These are phyloP conservation scores for Choiromyces venosus DNA, from an alignment of 495 filamentous ascomycete genomes.

Conservation along the genomic window DNA sequence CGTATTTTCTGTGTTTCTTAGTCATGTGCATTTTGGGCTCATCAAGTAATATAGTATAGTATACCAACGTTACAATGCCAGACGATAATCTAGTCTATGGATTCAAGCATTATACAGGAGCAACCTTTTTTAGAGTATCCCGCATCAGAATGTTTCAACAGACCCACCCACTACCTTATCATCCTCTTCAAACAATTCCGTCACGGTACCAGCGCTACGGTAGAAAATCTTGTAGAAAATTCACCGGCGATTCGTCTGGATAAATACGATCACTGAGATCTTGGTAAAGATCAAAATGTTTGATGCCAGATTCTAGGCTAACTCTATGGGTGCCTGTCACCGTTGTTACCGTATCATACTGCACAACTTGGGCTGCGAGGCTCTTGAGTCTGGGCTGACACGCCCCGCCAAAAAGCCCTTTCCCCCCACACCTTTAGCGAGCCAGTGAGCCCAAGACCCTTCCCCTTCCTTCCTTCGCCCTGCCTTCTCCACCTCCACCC, in stretches of 20 bases:
- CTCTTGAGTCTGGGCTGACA: slow-evolving; percentile 1
- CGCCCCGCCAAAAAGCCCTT: slow-evolving; percentile 15
- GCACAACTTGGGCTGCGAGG: slow-evolving; percentile 21
- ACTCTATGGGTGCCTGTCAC: not conserved
- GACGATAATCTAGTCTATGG: not conserved
- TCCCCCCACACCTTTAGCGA: slow-evolving; percentile 3
- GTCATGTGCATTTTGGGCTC: too few relatives aligned
- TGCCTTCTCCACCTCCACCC: slow-evolving; percentile 4
- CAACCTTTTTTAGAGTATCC: not conserved
- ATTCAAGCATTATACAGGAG: not conserved
- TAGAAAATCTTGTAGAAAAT: not conserved
- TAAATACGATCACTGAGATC: not conserved
- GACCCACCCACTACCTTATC: not conserved
- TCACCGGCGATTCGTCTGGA: not conserved
- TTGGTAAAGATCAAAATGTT: not conserved
- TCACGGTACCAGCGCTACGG: not conserved
- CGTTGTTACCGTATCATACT: not conserved
- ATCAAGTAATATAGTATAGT: too few relatives aligned
- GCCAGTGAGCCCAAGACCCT: slow-evolving; percentile 2
- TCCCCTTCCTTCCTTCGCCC: not conserved
- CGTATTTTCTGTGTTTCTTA: too few relatives aligned
- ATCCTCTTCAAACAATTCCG: not conserved
- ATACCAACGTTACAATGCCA: too few relatives aligned
- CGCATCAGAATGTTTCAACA: not conserved
- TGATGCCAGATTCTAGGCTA: not conserved